A percentile compares a stretch with the other conserved stretches of the same genome.
Conservation (phyloP, 495 filamentous ascomycete species). For the Pyrenopolyporus hunteri region DNA sequence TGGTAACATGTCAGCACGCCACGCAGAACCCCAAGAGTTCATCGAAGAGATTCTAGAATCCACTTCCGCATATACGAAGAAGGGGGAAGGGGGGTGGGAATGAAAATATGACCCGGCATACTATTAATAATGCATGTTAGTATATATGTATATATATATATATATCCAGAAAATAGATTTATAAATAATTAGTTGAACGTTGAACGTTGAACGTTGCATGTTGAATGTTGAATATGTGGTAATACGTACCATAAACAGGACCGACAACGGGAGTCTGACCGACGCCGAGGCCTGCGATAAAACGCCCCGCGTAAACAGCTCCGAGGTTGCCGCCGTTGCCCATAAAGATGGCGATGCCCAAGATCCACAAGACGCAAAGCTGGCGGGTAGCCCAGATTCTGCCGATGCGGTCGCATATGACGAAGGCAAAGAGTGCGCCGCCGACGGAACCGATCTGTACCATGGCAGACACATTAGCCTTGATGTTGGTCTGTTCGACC, state of each 20-base stretch:
- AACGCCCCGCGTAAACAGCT: slow-evolving; percentile 69
- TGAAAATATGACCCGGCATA: slow-evolving; percentile 15
- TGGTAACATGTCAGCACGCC: slow-evolving; percentile 14
- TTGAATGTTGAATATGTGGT: too few relatives aligned
- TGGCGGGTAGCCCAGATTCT: slow-evolving; percentile 73
- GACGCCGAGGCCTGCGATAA: slow-evolving; percentile 71
- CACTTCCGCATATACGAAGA: neutral
- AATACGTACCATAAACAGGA: slow-evolving; percentile 52
- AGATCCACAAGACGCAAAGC: slow-evolving; percentile 68
- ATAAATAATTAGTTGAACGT: neutral
- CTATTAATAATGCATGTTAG: slow-evolving; percentile 20
- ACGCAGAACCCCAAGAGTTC: slow-evolving; percentile 2
- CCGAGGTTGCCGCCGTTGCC: slow-evolving; percentile 63
- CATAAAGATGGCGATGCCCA: slow-evolving; percentile 74
- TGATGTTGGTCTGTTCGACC: slow-evolving; percentile 64
- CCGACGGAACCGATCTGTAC: slow-evolving; percentile 72
- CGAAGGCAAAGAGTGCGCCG: slow-evolving; percentile 70
- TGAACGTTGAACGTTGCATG: too few relatives aligned
- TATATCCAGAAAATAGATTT: neutral
- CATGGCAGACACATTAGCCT: slow-evolving; percentile 74
- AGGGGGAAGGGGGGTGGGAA: neutral
- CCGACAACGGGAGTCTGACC: slow-evolving; percentile 72
- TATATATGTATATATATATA: neutral
- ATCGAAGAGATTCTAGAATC: slow-evolving; percentile 6
- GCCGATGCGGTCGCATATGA: slow-evolving; percentile 70